A percentile compares a stretch with the other conserved stretches of the same genome.
Conservation (phyloP, 306 rosid species). For the Medicago arabica region DNA sequence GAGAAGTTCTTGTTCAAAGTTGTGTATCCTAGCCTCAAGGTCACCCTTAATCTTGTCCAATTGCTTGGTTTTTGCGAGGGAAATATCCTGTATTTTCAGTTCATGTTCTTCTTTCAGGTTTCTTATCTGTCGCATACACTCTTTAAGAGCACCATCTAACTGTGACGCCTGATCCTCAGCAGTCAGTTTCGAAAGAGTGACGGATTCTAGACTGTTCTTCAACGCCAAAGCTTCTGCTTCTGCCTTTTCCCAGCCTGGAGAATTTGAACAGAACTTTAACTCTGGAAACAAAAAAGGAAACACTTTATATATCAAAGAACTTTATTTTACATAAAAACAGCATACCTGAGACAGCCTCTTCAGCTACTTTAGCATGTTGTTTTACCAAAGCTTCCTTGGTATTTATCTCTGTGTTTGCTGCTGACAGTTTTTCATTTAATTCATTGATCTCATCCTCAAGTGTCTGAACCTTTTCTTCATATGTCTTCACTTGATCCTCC, state of each 20-base stretch:
- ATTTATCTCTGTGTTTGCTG: slow-evolving; percentile 78
- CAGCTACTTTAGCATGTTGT: slow-evolving; percentile 98
- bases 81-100: slow-evolving; percentile 80
- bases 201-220: slow-evolving; percentile 87
- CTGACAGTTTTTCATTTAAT: slow-evolving; percentile 75
- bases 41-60: slow-evolving; percentile 86
- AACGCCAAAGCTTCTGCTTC: slow-evolving; percentile 96
- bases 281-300: slow-evolving; percentile 15
- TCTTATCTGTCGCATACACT: slow-evolving; percentile 96
- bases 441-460: slow-evolving; percentile 77
- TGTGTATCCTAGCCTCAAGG: slow-evolving; percentile 72
- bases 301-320: slow-evolving; percentile 19
- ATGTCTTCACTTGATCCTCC: slow-evolving; percentile 87
- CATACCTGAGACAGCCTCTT: slow-evolving; percentile 98
- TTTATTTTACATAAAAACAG: slow-evolving; percentile 16
- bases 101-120: slow-evolving; percentile 96
- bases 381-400: slow-evolving; percentile 86
- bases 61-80: slow-evolving; percentile 78
- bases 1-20: slow-evolving; percentile 88
- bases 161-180: slow-evolving; percentile 96
- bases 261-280: slow-evolving; percentile 28
- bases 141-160: slow-evolving; percentile 98
- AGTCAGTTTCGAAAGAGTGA: slow-evolving; percentile 86
- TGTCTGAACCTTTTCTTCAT: slow-evolving; percentile 72
- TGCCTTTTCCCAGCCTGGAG: slow-evolving; percentile 98